These are phyloP conservation scores for Jaenimonas drosophilae DNA, from an alignment of 208 protist species.

Conservation along the genomic window DNA sequence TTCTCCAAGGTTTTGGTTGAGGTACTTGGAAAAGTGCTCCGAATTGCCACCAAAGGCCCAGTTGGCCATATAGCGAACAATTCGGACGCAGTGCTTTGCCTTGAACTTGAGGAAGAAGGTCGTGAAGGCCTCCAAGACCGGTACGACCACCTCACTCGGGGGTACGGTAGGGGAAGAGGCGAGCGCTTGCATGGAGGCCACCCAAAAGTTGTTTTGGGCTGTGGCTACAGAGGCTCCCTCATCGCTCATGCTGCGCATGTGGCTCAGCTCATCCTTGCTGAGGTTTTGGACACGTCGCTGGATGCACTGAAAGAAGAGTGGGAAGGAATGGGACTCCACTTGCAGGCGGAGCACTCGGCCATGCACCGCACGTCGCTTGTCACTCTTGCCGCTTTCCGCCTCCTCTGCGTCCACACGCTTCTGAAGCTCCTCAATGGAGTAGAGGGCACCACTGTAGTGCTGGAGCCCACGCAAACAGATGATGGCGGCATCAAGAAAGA, in stretches of 20 bases:
- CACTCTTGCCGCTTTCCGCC: not conserved
- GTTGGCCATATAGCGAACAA: slow-evolving; percentile 50
- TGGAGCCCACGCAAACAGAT: slow-evolving; percentile 52
- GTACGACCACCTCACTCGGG: slow-evolving; percentile 46
- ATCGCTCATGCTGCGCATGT: slow-evolving; percentile 49
- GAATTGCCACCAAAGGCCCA: slow-evolving; percentile 57
- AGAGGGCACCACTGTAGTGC: slow-evolving; percentile 26
- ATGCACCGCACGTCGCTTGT: not conserved
- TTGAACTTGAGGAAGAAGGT: slow-evolving; percentile 87
- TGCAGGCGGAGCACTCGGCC: slow-evolving; percentile 36
- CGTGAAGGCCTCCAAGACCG: slow-evolving; percentile 69
- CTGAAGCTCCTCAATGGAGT: slow-evolving; percentile 18
- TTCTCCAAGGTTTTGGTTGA: not conserved
- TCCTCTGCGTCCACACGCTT: slow-evolving; percentile 5
- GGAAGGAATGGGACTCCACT: slow-evolving; percentile 59
- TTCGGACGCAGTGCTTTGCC: slow-evolving; percentile 54
- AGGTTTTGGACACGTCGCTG: slow-evolving; percentile 54
- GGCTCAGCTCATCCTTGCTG: slow-evolving; percentile 56
- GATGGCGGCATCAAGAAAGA: slow-evolving; percentile 61
- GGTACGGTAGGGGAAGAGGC: slow-evolving; percentile 41
- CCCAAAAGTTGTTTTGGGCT: slow-evolving; percentile 69
- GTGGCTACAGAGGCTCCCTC: too few relatives aligned
- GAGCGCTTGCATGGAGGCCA: slow-evolving; percentile 65
- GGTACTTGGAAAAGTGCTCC: not conserved
- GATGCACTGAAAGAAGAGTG: slow-evolving; percentile 60